A percentile compares a stretch with the other conserved stretches of the same genome.
Evolutionary conservation across 2,329 filamentous ascomycete species (phyloP).

Genomic region (Pseudodiploospora longispora): DNA sequence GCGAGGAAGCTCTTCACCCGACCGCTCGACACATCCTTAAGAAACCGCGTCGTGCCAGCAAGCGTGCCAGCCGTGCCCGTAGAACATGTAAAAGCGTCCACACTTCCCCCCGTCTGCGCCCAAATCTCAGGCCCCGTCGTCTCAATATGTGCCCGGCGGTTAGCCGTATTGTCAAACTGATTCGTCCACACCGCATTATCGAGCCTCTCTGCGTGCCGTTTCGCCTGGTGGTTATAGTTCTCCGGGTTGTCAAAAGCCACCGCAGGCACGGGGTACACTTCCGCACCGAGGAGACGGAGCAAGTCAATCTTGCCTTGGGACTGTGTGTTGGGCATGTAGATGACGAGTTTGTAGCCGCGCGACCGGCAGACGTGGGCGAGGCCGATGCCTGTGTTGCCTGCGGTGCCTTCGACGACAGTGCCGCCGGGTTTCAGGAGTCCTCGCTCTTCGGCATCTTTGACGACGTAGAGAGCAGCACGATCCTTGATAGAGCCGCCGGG

Average conservation of each 20-base stretch:
- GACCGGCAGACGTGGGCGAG: conserved; percentile 93
- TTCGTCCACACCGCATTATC: conserved; percentile 97
- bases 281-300: conserved; percentile 79
- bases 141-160: conserved; percentile 88
- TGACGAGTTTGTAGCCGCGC: conserved; percentile 88
- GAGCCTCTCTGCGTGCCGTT: conserved; percentile 74
- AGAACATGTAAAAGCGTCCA: conserved; percentile 93
- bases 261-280: conserved; percentile 92
- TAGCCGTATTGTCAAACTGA: conserved; percentile 96
- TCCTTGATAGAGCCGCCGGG: conserved; percentile 95
- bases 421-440: conserved; percentile 77
- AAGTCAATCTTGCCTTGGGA: conserved; percentile 97
- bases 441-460: conserved; percentile 84
- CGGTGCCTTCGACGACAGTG: conserved; percentile 93
- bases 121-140: conserved; percentile 97
- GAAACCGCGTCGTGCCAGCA: conserved; percentile 77
- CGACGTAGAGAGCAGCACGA: conserved; percentile 87
- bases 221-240: conserved; percentile 97
- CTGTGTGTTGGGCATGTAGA: conserved; percentile 99
- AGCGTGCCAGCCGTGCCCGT: conserved; percentile 90
- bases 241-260: conserved; percentile 91
- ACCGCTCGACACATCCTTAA: conserved; percentile 75
- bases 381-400: conserved; percentile 95
- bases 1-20: conserved; percentile 82
- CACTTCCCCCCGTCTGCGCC: conserved; percentile 74